These are phyloP conservation scores for Collybia nuda DNA, from an alignment of 768 basidiomycete species.

Conservation along the genomic window DNA sequence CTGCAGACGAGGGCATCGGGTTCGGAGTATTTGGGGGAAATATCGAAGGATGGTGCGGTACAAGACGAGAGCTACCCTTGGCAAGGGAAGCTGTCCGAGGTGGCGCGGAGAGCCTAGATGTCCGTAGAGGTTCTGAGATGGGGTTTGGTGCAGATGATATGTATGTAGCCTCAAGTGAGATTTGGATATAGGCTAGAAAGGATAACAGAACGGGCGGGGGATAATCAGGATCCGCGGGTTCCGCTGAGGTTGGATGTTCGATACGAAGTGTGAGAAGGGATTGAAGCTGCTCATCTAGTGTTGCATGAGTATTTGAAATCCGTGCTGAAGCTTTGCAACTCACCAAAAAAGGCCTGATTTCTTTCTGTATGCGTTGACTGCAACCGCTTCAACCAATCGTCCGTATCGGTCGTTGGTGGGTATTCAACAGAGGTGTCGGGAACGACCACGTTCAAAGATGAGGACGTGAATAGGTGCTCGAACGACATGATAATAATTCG, in stretches of 20 bases:
- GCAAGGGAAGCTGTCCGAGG: slow-evolving; percentile 54
- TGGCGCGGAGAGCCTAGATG: slow-evolving; percentile 43
- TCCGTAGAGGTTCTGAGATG: slow-evolving; percentile 33
- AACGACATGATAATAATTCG: slow-evolving; percentile 40
- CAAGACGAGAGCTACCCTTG: slow-evolving; percentile 33
- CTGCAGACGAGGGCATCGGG: slow-evolving; percentile 73
- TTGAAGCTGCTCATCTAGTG: slow-evolving; percentile 56
- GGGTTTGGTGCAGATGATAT: slow-evolving; percentile 50
- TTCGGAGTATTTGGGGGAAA: slow-evolving; percentile 83
- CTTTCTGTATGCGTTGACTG: slow-evolving; percentile 46
- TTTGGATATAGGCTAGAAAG: slow-evolving; percentile 69
- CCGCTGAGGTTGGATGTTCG: slow-evolving; percentile 52
- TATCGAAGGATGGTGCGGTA: slow-evolving; percentile 57
- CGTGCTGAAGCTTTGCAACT: slow-evolving; percentile 18
- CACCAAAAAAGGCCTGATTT: slow-evolving; percentile 76
- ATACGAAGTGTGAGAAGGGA: slow-evolving; percentile 53
- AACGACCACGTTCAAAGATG: slow-evolving; percentile 59
- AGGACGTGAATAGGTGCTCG: slow-evolving; percentile 63
- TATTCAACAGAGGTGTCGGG: slow-evolving; percentile 66
- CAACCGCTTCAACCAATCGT: slow-evolving; percentile 57
- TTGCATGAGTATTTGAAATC: slow-evolving; percentile 21
- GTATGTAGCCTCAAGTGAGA: slow-evolving; percentile 82
- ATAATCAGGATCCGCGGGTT: slow-evolving; percentile 31
- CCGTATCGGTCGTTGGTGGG: slow-evolving; percentile 43
- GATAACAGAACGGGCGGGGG: slow-evolving; percentile 51